Evolutionary conservation across 768 basidiomycete species (phyloP).

Genomic region (Agaricus subrufescens): DNA sequence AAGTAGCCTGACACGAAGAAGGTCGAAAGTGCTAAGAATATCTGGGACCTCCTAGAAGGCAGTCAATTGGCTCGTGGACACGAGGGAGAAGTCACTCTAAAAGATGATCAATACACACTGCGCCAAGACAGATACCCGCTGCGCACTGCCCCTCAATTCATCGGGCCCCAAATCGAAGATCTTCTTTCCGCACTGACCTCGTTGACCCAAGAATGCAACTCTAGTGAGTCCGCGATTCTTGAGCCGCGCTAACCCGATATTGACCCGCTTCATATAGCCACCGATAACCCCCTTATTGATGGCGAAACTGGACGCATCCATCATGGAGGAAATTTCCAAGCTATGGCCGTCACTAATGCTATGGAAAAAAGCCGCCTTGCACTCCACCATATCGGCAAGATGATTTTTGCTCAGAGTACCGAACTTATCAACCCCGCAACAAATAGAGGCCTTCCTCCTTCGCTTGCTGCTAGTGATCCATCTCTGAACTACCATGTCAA

Average conservation of each 20-base stretch:
- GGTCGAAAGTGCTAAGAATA: constrained; percentile 63
- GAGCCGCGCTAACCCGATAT: background rate
- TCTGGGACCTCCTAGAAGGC: constrained; percentile 56
- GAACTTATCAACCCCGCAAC: constrained; percentile 77
- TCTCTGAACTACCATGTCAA: constrained; percentile 76
- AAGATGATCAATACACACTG: constrained; percentile 63
- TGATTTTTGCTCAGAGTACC: constrained; percentile 65
- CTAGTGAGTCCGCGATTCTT: constrained; percentile 44
- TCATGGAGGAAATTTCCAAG: constrained; percentile 87
- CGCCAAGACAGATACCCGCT: constrained; percentile 73
- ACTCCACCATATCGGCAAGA: constrained; percentile 64
- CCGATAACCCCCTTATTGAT: constrained; percentile 80
- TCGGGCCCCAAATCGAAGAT: constrained; percentile 78
- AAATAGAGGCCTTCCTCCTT: constrained; percentile 77
- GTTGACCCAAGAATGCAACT: constrained; percentile 72
- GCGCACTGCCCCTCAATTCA: constrained; percentile 69
- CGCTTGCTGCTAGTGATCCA: constrained; percentile 67
- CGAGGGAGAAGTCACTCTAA: constrained; percentile 61
- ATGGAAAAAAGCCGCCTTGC: constrained; percentile 86
- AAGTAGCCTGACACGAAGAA: constrained; percentile 14
- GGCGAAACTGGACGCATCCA: constrained; percentile 60
- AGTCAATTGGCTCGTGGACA: constrained; percentile 54
- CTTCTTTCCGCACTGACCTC: constrained; percentile 55
- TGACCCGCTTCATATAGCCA: constrained; percentile 39
- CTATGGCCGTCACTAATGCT: constrained; percentile 69